These are phyloP conservation scores for Fusarium sublunatum DNA, from an alignment of 2,329 filamentous ascomycete genomes.

Conservation along the genomic window DNA sequence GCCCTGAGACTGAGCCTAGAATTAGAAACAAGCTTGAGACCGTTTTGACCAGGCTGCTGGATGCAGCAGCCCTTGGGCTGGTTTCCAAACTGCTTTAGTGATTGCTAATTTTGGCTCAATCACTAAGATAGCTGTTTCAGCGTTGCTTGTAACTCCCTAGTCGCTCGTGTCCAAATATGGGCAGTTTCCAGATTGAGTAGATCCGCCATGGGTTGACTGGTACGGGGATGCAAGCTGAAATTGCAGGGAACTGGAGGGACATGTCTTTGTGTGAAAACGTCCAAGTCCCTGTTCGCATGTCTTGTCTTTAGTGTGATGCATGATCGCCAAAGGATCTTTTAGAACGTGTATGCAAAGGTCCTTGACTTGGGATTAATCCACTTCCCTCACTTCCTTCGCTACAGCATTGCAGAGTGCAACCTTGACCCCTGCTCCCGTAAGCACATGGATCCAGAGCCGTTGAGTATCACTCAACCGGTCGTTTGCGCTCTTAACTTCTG, in stretches of 20 bases:
- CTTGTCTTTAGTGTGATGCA: constrained; percentile 28
- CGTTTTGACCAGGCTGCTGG: constrained; percentile 39
- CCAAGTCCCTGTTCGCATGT: constrained; percentile 17
- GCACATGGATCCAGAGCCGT: constrained; percentile 94
- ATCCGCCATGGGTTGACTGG: constrained; percentile 9
- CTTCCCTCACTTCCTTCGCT: constrained; percentile 62
- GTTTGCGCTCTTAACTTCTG: constrained; percentile 85
- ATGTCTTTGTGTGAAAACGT: constrained; percentile 11
- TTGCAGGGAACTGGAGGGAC: constrained; percentile 18
- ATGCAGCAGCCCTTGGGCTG: constrained; percentile 37
- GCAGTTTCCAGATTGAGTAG: constrained; percentile 19
- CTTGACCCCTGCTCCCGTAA: constrained; percentile 83
- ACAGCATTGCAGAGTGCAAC: constrained; percentile 82
- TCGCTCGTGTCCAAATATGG: constrained; percentile 27
- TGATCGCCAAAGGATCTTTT: constrained; percentile 17
- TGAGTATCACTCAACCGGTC: constrained; percentile 97
- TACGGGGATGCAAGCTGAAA: constrained; percentile 13
- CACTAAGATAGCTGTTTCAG: constrained; percentile 3
- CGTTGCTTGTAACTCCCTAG: constrained; percentile 1
- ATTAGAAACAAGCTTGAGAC: constrained; percentile 46
- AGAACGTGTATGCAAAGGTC: constrained; percentile 16
- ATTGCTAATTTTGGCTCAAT: constrained; percentile 44
- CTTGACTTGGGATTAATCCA: constrained; percentile 49
- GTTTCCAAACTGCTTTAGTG: constrained; percentile 33
- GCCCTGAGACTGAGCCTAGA: constrained; percentile 41